Base-by-base conservation (phyloP, 1,139 yeast species). In the Yamadazyma taylorii region DNA sequence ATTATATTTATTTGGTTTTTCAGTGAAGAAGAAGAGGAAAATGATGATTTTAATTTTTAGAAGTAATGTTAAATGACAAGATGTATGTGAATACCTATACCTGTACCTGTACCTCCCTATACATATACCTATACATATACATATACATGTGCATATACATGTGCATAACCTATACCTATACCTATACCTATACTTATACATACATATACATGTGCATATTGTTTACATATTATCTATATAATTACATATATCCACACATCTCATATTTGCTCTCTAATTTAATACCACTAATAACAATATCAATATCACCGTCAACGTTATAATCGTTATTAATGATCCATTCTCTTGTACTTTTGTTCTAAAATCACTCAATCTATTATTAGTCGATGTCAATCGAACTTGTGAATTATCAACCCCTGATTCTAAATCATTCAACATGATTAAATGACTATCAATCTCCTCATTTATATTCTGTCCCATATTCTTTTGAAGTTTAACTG, bases 1-100 rank as follows among this genome's bases (percentile, higher is more conserved):
- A 79, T 83, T 11, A 73, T 80, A 23, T 85, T 84, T 52, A 74
- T 81, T 14, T 73, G 86, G 78, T 83, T 83, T 48, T 84, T 85
- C 69, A 69, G 76, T 41, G 80, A 75, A 35, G 67, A 61, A 25
- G 79, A 76, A 38, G 77, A 71, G 35, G 75, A 69, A 34, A 69
- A 67, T 38, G 81, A 76, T 38, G 86, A 79, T 43, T 72, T 73
- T 46, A 71, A 72, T 47, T 72, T 72, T 42, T 70, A 54, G n/a
- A n/a, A n/a, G n/a, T n/a, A n/a, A n/a, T n/a, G n/a, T n/a, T n/a
- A n/a, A n/a, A n/a, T n/a, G n/a, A n/a, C n/a, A n/a, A n/a, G n/a
- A n/a, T n/a, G n/a, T n/a, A n/a, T n/a, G n/a, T n/a, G n/a, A n/a
- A n/a, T n/a, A n/a, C n/a, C n/a, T n/a, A n/a, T n/a, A n/a, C n/a